Evolutionary conservation across 139 green algal species (phyloP), one percentile per base, ranked within the genome.

Genomic region (Chlamydomonas sp.): DNA sequence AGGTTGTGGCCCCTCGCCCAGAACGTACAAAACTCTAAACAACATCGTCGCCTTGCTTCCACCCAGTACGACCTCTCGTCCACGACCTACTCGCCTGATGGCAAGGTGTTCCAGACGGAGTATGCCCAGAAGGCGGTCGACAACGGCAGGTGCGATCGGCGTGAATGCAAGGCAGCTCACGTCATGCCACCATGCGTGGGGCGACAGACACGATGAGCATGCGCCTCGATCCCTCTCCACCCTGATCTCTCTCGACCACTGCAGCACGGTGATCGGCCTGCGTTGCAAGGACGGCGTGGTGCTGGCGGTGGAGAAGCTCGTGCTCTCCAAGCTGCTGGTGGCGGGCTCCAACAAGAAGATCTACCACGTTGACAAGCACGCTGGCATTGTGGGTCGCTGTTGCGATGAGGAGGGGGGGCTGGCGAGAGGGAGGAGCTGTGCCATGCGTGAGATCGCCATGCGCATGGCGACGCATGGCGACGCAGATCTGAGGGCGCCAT

Each of bases 61-160:
- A 48, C 61, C 72, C 87, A 95, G 89, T 99, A 99, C 83, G 95
- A 99, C 67, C 84, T 98, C 13, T 96, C 89, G 6, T 78, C 89
- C 30, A 95, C 92, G 34, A 99, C 95, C 6, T 99, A 96, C 68
- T 96, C 88, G 2, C 95, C 95, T 4, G 95, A 99, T 74, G 95
- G 95, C 13, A 87, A 91, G 28, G 85, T 99, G 1, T 99, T 99
- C 71, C 95, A 99, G 74, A 95, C 88, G 33, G 95, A 99, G 65
- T 99, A 99, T 78, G 95, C 95, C 1, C 84, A 92, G 58, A 99
- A 99, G 64, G 93, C 95, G n/a, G 90, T 98, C 26, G 95, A 99
- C 79, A 97, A 90, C 78, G 90, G 88, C 79, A 92, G 93, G 91
- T 96, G 72, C 24, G 87, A 34, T 24, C 29, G 20, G 54, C n/a